Conservation (phyloP, 805 yeast species). For the Suhomyces sp. region DNA sequence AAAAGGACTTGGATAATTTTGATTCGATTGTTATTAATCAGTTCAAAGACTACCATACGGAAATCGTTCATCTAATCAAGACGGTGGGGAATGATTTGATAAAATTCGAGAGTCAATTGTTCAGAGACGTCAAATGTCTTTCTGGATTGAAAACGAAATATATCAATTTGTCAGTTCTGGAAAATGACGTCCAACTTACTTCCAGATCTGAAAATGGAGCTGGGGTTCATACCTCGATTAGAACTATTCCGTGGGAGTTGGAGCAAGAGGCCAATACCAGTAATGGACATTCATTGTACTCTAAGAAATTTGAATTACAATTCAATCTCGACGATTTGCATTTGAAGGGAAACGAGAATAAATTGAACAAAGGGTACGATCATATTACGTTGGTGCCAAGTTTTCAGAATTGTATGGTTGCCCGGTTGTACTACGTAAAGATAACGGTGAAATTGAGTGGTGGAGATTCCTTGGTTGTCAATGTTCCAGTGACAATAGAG, state of each 20-base stretch:
- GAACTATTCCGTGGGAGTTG: slow-evolving; percentile 31
- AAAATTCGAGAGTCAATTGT: slow-evolving; percentile 35
- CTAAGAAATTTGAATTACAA: slow-evolving; percentile 29
- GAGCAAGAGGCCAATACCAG: slow-evolving; percentile 8
- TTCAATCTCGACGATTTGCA: slow-evolving; percentile 30
- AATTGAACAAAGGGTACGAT: slow-evolving; percentile 23
- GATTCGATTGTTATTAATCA: slow-evolving; percentile 34
- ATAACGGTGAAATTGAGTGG: slow-evolving; percentile 28
- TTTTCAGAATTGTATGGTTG: slow-evolving; percentile 37
- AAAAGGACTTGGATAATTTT: slow-evolving; percentile 28
- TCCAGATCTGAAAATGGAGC: slow-evolving; percentile 11
- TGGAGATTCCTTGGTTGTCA: slow-evolving; percentile 30
- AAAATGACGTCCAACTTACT: slow-evolving; percentile 16
- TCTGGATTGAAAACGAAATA: slow-evolving; percentile 36
- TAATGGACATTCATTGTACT: slow-evolving; percentile 17
- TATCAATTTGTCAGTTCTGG: slow-evolving; percentile 28
- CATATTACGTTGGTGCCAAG: slow-evolving; percentile 37
- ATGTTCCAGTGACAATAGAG: slow-evolving; percentile 37
- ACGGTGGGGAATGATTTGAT: slow-evolving; percentile 35
- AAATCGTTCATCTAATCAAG: slow-evolving; percentile 28
- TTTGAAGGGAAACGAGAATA: slow-evolving; percentile 25
- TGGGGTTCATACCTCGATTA: slow-evolving; percentile 23
- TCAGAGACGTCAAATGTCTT: slow-evolving; percentile 35
- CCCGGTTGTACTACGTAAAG: slow-evolving; percentile 37
- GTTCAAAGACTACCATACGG: slow-evolving; percentile 26